Base-by-base conservation (phyloP, 768 basidiomycete species). In the Hydnomerulius pinastri region DNA sequence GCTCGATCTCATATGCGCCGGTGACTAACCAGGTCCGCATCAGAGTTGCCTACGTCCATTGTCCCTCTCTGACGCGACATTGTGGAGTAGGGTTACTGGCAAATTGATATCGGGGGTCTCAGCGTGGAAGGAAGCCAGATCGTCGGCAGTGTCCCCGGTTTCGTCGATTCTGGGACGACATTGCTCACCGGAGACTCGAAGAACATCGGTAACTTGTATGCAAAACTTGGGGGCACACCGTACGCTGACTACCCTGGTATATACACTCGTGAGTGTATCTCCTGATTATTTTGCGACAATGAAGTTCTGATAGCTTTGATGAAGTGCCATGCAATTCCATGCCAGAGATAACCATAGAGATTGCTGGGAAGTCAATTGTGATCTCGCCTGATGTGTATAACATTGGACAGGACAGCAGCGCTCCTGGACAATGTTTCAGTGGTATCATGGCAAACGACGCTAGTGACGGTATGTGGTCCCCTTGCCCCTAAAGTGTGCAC, bases 361-460 rank as follows among this genome's bases (percentile, higher is more conserved):
- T 76, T 62, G 68, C 64, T 47, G 68, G 68, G 18, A 62, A 60
- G 33, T 35, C 59, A 2, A 74, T 71, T 61, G 27, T 45, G n/a
- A 61, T 76, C 55, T 48, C 58, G 15, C 38, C 63, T 1, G 56
- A 49, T 17, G 58, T 50, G 29, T 65, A 71, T 66, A 77, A 74
- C 62, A 59, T 77, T 15, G 78, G 75, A 7, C 48, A 7, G 15
- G 30, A 32, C 30, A 32, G 30, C 15, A 15, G 15, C 15, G 7
- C 30, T 32, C 7, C 7, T 32, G 30, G 30, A 15, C 30, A 32
- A 32, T 32, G 30, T 42, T 21, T 32, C 21, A 35, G 18, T 17
- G 30, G 30, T 15, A 32, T 32, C 7, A 15, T 15, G 15, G 30
- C 7, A 32, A 32, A 32, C n/a, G n/a, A n/a, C n/a, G n/a, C n/a